A percentile compares a stretch with the other conserved stretches of the same genome.
phyloP scores from a whole-genome alignment of 139 green algal species.

The Micromonas pusilla region DNA sequence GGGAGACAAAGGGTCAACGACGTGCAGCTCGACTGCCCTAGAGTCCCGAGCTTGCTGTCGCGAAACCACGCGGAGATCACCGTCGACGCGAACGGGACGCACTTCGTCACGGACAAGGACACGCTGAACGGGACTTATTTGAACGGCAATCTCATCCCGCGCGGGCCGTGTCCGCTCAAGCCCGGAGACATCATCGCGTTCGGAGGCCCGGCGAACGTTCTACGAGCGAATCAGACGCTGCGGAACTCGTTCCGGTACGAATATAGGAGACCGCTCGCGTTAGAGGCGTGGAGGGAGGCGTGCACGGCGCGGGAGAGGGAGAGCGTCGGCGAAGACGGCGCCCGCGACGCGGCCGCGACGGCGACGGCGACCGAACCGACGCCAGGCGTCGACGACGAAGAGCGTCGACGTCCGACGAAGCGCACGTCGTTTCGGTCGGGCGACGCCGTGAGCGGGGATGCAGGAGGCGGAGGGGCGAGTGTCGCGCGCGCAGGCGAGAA shows the following conservation, averaged over 20 bases:
- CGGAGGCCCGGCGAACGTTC: conserved; percentile 8
- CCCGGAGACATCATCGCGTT: conserved; percentile 14
- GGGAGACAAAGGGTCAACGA: not conserved
- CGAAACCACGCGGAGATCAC: not conserved
- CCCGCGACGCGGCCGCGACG: no score
- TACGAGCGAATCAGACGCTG: not conserved
- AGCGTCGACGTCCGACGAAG: no score
- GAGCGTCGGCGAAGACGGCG: not conserved
- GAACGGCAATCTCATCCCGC: conserved; percentile 9
- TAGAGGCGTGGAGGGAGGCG: not conserved
- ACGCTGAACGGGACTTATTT: conserved; percentile 18
- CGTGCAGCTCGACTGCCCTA: conserved; percentile 1
- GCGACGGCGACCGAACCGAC: not conserved
- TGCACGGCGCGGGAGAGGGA: not conserved
- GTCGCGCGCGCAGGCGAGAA: no score
- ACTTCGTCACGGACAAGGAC: conserved; percentile 6
- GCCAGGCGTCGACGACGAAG: no score
- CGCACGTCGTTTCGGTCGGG: no score
- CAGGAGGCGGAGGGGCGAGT: no score
- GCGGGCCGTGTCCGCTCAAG: not conserved
- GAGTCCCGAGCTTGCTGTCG: conserved; percentile 1
- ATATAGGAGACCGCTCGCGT: not conserved
- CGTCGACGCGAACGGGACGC: not conserved
- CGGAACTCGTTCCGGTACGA: conserved; percentile 10
- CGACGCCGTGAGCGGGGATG: no score